phyloP scores from a whole-genome alignment of 805 yeast species.

The Metschnikowia noctiluminum region DNA sequence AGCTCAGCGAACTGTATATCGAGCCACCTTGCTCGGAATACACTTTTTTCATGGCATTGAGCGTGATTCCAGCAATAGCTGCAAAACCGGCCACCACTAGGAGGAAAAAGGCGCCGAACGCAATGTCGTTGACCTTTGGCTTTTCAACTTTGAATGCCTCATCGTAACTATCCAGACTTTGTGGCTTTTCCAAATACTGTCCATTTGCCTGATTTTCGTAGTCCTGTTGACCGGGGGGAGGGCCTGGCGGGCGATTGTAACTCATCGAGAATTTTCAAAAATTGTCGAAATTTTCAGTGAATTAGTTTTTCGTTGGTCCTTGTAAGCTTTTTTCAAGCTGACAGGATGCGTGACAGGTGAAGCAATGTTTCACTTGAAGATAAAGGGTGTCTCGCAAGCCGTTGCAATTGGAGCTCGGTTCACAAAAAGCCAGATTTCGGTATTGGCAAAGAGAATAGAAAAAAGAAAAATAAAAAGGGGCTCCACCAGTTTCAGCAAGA shows the following conservation, averaged over 20 bases:
- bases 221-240: constrained; percentile 18
- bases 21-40: constrained; percentile 58
- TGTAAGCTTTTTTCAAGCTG: too few species aligned
- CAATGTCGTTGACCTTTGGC: constrained; percentile 70
- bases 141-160: constrained; percentile 62
- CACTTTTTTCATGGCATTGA: constrained; percentile 59
- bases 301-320: neutral
- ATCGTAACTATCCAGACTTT: constrained; percentile 45
- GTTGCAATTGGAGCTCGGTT: too few species aligned
- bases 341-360: neutral
- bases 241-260: constrained; percentile 8
- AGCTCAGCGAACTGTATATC: constrained; percentile 49
- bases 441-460: too few species aligned
- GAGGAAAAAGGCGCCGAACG: constrained; percentile 54
- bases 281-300: neutral
- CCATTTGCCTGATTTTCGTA: constrained; percentile 25
- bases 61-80: constrained; percentile 64
- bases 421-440: too few species aligned
- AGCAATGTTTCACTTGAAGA: neutral
- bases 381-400: too few species aligned
- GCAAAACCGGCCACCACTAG: constrained; percentile 58
- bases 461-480: too few species aligned
- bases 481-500: neutral
- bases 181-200: constrained; percentile 30
- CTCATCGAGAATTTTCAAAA: constrained; percentile 1